A percentile compares a stretch with the other conserved stretches of the same genome.
Conservation (phyloP, 495 filamentous ascomycete species). For the Podospora fimiseda region DNA sequence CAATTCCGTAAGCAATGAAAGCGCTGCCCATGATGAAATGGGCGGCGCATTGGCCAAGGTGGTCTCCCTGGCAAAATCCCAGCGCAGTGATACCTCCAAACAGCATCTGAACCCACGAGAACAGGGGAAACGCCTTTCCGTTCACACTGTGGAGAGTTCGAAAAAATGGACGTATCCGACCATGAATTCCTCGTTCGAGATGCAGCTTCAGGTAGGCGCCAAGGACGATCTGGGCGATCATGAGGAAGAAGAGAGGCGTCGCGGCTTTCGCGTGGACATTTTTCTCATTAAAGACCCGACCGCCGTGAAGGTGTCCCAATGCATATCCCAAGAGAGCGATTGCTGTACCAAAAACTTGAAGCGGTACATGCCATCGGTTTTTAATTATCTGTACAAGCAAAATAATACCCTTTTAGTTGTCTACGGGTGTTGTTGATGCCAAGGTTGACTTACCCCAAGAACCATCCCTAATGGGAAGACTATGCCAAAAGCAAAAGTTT, state of each 20-base stretch:
- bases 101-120: conserved; percentile 91
- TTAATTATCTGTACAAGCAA: conserved; percentile 62
- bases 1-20: conserved; percentile 89
- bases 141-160: conserved; percentile 71
- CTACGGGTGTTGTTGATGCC: too few species aligned
- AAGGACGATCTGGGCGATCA: conserved; percentile 68
- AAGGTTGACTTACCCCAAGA: conserved; percentile 62
- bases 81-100: conserved; percentile 91
- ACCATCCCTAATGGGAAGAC: conserved; percentile 96
- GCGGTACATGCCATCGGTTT: conserved; percentile 89
- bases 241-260: conserved; percentile 67
- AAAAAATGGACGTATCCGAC: conserved; percentile 62
- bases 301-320: conserved; percentile 84
- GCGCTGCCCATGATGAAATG: conserved; percentile 99
- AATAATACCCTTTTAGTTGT: too few species aligned
- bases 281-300: conserved; percentile 68
- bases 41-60: conserved; percentile 86
- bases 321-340: conserved; percentile 81
- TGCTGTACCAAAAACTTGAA: conserved; percentile 67
- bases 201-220: conserved; percentile 89
- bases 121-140: conserved; percentile 80
- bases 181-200: conserved; percentile 74
- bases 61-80: conserved; percentile 91
- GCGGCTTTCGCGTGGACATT: conserved; percentile 84
- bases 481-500: conserved; percentile 79